Conservation (phyloP, 495 filamentous ascomycete species). For the Penicillium daleae region DNA sequence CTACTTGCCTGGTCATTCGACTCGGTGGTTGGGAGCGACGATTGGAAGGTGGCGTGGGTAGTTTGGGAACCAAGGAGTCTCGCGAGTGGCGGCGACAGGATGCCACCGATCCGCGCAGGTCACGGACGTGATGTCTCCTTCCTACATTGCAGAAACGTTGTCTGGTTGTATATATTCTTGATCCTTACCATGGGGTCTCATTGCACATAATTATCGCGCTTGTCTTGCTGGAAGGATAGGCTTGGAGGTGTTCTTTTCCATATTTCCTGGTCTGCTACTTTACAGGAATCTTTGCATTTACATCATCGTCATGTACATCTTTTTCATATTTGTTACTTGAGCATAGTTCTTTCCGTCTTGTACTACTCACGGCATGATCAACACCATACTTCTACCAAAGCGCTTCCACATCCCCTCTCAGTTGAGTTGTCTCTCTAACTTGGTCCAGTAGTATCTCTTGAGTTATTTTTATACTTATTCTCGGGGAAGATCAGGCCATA, state of each 20-base stretch:
- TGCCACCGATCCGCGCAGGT: conserved; percentile 79
- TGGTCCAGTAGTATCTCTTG: too few species aligned
- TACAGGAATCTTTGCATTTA: background rate
- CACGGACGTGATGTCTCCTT: conserved; percentile 52
- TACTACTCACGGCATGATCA: background rate
- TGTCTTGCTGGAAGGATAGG: background rate
- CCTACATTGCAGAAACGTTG: conserved; percentile 11
- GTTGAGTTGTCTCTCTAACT: too few species aligned
- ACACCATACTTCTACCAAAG: background rate
- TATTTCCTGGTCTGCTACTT: background rate
- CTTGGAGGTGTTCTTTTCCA: background rate
- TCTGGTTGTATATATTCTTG: conserved; percentile 23
- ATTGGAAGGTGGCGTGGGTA: conserved; percentile 83
- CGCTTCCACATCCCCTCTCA: background rate
- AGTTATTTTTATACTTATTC: too few species aligned
- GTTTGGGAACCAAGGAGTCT: conserved; percentile 86
- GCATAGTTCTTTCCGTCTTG: background rate
- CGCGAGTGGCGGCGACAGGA: conserved; percentile 83
- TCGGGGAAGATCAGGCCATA: background rate
- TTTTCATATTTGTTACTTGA: background rate
- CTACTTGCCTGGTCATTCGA: conserved; percentile 89
- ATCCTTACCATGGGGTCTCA: background rate
- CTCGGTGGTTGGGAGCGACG: conserved; percentile 95
- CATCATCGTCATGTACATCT: conserved; percentile 4
- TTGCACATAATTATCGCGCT: conserved; percentile 20